Conservation (phyloP, 164 flowering plant species). For the Aristolochia fimbriata region DNA sequence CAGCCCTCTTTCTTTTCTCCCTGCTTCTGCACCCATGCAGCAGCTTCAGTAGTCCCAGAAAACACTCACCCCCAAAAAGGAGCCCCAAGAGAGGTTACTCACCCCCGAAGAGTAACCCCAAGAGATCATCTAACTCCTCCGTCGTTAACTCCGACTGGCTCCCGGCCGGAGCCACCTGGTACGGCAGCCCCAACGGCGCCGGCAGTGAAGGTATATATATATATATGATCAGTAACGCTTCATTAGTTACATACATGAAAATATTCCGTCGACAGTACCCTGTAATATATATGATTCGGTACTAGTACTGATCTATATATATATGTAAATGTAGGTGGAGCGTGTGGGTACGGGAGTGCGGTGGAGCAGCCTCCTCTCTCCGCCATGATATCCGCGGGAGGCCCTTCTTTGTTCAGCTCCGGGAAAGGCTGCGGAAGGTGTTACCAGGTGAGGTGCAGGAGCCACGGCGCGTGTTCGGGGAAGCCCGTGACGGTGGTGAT, state of each 20-base stretch:
- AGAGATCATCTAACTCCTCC: constrained; percentile 1
- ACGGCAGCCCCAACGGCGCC: constrained; percentile 31
- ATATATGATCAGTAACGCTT: too few species aligned
- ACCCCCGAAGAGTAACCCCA: too few species aligned
- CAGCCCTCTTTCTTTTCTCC: background rate
- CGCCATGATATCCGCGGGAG: constrained; percentile 14
- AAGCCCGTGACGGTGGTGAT: constrained; percentile 45
- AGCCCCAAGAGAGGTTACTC: too few species aligned
- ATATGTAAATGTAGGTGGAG: constrained; percentile 38
- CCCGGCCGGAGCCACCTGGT: constrained; percentile 41
- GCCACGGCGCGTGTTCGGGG: constrained; percentile 32
- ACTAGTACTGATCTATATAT: too few species aligned
- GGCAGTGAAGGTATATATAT: constrained; percentile 33
- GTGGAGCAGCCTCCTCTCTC: constrained; percentile 29
- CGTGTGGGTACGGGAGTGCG: constrained; percentile 52
- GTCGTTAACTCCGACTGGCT: constrained; percentile 17
- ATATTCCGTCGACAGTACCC: too few species aligned
- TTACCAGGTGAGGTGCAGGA: constrained; percentile 55
- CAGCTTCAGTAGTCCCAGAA: constrained; percentile 9
- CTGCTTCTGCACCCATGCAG: constrained; percentile 6
- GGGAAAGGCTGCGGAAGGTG: constrained; percentile 75
- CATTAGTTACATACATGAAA: too few species aligned
- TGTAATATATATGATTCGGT: too few species aligned
- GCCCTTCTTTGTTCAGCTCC: constrained; percentile 29
- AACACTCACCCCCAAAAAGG: background rate